Conservation (phyloP, 164 flowering plant genomes). For the Berberis thunbergii region DNA sequence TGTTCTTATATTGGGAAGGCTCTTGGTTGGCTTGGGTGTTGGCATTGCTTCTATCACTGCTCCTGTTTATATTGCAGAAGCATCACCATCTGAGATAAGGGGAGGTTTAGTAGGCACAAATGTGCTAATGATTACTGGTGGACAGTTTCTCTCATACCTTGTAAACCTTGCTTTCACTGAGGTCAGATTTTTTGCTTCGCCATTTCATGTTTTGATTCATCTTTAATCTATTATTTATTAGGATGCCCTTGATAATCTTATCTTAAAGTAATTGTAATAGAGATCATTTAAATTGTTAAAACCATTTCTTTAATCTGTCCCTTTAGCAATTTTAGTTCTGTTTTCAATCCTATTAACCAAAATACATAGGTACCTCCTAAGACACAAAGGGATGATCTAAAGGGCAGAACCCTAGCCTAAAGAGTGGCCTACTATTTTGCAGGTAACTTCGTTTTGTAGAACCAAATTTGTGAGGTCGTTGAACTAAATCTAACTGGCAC, state of each 20-base stretch:
- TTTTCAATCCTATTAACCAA: no score
- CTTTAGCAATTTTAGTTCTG: no score
- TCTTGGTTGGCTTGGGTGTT: slow-evolving; percentile 85
- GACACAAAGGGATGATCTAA: no score
- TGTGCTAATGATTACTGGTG: slow-evolving; percentile 97
- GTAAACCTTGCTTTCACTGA: slow-evolving; percentile 93
- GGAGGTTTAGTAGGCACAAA: slow-evolving; percentile 94
- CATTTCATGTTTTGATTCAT: neutral
- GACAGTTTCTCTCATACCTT: slow-evolving; percentile 93
- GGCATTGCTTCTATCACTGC: slow-evolving; percentile 97
- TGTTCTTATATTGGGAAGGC: slow-evolving; percentile 72
- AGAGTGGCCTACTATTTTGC: no score
- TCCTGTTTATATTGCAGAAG: slow-evolving; percentile 97
- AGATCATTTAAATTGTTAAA: no score
- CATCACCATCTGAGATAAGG: slow-evolving; percentile 91
- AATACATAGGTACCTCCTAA: no score
- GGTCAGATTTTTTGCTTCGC: slow-evolving; percentile 39
- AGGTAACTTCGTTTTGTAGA: no score
- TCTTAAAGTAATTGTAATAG: no score
- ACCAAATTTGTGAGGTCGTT: no score
- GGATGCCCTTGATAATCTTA: neutral
- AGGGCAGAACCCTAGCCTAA: no score
- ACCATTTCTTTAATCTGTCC: no score
- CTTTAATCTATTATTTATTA: neutral
- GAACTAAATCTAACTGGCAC: no score